Percentiles rank a stretch among this genome's conserved stretches.
Evolutionary conservation across 371 early-diverging fungal genomes (phyloP).

Genomic region (Funneliformis caledonium): DNA sequence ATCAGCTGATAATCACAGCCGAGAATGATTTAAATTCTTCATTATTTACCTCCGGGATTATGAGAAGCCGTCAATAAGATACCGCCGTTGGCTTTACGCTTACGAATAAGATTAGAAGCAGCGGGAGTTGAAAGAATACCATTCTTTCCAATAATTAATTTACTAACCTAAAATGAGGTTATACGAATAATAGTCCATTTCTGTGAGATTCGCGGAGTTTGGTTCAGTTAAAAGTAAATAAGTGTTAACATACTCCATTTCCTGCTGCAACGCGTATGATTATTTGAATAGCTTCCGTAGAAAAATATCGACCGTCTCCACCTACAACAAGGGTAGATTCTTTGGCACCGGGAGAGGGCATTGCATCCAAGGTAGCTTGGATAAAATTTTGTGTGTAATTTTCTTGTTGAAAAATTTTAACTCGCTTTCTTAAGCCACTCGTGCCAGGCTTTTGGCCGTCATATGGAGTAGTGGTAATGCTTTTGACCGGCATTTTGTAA

Average conservation of each 20-base stretch:
- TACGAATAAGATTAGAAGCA: conserved; percentile 91
- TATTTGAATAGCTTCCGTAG: conserved; percentile 84
- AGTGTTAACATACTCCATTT: conserved; percentile 69
- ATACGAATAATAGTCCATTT: background rate
- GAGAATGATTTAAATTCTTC: background rate
- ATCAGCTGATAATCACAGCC: background rate
- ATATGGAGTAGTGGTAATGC: conserved; percentile 62
- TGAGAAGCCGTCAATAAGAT: conserved; percentile 97
- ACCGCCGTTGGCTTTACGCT: conserved; percentile 87
- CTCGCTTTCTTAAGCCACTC: conserved; percentile 93
- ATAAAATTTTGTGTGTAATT: conserved; percentile 97
- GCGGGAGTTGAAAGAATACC: conserved; percentile 98
- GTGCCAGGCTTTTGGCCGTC: conserved; percentile 98
- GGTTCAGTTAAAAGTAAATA: background rate
- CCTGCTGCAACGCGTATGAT: conserved; percentile 88
- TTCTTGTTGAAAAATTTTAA: conserved; percentile 92
- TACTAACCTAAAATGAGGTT: conserved; percentile 63
- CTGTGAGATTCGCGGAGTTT: background rate
- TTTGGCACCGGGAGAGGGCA: conserved; percentile 73
- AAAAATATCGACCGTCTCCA: conserved; percentile 95
- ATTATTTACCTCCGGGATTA: conserved; percentile 88
- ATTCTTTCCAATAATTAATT: conserved; percentile 90
- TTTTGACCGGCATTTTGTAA: too few species aligned
- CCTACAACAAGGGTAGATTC: conserved; percentile 91
- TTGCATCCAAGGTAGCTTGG: conserved; percentile 81